These are phyloP conservation scores for Tetradesmus obliquus DNA, from an alignment of 139 green algal genomes.

Conservation along the genomic window DNA sequence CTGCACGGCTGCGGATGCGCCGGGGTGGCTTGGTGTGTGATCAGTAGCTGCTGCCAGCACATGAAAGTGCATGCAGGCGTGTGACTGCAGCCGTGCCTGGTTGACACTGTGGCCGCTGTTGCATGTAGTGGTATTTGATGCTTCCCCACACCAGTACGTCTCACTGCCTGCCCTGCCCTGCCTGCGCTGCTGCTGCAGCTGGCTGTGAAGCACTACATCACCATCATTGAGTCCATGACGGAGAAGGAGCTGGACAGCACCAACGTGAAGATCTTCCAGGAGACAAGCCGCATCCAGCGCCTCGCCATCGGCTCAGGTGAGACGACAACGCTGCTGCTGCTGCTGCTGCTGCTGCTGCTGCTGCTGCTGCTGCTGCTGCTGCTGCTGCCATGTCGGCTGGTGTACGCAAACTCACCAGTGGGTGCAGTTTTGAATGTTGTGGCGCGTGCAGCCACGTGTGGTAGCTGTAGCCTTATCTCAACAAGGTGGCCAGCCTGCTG, in stretches of 20 bases:
- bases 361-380: background rate
- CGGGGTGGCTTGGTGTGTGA: background rate
- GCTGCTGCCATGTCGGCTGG: background rate
- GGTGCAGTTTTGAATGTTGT: no score
- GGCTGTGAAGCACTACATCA: constrained; percentile 95
- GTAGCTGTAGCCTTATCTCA: no score
- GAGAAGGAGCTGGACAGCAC: constrained; percentile 73
- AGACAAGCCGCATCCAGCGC: constrained; percentile 64
- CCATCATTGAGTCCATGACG: constrained; percentile 99
- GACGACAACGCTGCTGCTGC: background rate
- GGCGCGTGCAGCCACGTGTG: no score
- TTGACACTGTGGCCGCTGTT: no score
- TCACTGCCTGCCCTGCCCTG: background rate
- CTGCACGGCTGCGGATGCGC: background rate
- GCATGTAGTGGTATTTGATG: background rate
- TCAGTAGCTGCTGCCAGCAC: background rate
- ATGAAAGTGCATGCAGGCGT: no score
- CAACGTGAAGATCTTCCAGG: constrained; percentile 75
- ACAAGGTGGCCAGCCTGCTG: no score
- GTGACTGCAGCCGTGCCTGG: no score
- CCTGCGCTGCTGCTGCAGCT: constrained; percentile 14
- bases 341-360: background rate
- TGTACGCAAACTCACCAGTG: background rate
- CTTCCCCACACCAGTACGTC: background rate
- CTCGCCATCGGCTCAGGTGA: constrained; percentile 68